phyloP scores from a whole-genome alignment of 2,329 filamentous ascomycete species.

The Beauveria pseudobassiana region DNA sequence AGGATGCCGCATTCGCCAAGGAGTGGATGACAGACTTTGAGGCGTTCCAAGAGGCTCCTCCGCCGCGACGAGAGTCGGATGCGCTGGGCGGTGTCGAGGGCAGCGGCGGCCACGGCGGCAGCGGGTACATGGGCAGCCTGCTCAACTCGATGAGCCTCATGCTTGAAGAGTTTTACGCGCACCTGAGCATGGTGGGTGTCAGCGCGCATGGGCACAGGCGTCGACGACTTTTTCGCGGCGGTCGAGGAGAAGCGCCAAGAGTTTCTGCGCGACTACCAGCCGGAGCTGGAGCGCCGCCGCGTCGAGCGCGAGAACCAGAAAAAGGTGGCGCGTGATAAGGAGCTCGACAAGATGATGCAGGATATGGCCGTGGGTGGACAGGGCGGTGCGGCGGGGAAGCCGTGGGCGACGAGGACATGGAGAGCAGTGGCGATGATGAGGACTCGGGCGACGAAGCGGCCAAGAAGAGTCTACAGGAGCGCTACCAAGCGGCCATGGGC shows the following conservation, averaged over 20 bases:
- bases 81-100: slow-evolving; percentile 68
- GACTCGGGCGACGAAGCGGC: slow-evolving; percentile 53
- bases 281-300: slow-evolving; percentile 75
- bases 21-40: slow-evolving; percentile 99
- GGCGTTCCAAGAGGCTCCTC: slow-evolving; percentile 81
- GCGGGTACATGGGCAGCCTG: slow-evolving; percentile 91
- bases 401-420: slow-evolving; percentile 42
- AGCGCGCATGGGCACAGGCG: slow-evolving; percentile 87
- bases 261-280: slow-evolving; percentile 84
- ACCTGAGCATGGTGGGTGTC: slow-evolving; percentile 87
- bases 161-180: slow-evolving; percentile 94
- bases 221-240: slow-evolving; percentile 89
- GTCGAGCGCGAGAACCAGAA: slow-evolving; percentile 71
- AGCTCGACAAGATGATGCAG: slow-evolving; percentile 89
- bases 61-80: slow-evolving; percentile 71
- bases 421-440: slow-evolving; percentile 51
- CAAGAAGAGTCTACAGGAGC: slow-evolving; percentile 59
- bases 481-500: slow-evolving; percentile 70
- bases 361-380: slow-evolving; percentile 60
- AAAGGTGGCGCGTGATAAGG: slow-evolving; percentile 63
- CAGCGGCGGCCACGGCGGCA: slow-evolving; percentile 59
- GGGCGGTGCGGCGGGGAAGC: slow-evolving; percentile 36
- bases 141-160: slow-evolving; percentile 97
- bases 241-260: slow-evolving; percentile 82
- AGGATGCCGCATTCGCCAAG: slow-evolving; percentile 83